These are phyloP conservation scores for Pythium insidiosum DNA, from an alignment of 352 stramenopile genomes.

Conservation along the genomic window DNA sequence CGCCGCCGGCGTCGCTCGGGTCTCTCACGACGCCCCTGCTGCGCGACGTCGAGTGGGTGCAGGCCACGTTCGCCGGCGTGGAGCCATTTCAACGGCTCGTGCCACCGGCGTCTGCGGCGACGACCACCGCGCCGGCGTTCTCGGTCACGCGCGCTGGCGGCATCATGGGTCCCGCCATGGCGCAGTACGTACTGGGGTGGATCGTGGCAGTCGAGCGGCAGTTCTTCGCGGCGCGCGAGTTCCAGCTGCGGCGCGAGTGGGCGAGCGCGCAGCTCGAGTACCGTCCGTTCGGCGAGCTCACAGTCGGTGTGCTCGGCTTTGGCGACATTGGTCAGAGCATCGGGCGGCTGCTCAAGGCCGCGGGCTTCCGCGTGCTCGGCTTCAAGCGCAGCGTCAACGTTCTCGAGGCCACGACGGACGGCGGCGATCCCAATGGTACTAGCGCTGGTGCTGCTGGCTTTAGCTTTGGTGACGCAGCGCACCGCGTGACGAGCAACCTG, in stretches of 20 bases:
- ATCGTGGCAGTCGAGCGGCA: conserved; percentile 55
- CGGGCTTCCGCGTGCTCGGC: conserved; percentile 49
- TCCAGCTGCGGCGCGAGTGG: conserved; percentile 32
- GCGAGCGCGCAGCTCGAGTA: conserved; percentile 27
- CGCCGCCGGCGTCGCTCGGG: background rate
- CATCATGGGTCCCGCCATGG: conserved; percentile 44
- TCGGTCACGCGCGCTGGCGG: conserved; percentile 47
- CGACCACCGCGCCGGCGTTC: conserved; percentile 18
- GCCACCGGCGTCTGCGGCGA: conserved; percentile 25
- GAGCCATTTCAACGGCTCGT: conserved; percentile 36
- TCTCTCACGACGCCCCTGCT: conserved; percentile 17
- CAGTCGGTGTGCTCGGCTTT: conserved; percentile 47
- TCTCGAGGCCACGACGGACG: conserved; percentile 11
- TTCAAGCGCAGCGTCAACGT: conserved; percentile 51
- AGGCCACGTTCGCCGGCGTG: conserved; percentile 56
- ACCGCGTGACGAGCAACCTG: conserved; percentile 37
- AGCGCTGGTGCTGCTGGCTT: no score
- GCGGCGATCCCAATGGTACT: no score
- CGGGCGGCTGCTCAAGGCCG: conserved; percentile 32
- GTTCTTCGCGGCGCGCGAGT: conserved; percentile 33
- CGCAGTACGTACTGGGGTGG: conserved; percentile 67
- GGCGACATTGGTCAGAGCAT: conserved; percentile 57
- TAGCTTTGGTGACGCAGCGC: conserved; percentile 23
- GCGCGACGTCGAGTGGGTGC: conserved; percentile 36
- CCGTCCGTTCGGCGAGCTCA: conserved; percentile 36